Percentiles rank a stretch among this genome's conserved stretches.
phyloP scores from a whole-genome alignment of 2,329 filamentous ascomycete genomes.

The Venturia oleaginea region DNA sequence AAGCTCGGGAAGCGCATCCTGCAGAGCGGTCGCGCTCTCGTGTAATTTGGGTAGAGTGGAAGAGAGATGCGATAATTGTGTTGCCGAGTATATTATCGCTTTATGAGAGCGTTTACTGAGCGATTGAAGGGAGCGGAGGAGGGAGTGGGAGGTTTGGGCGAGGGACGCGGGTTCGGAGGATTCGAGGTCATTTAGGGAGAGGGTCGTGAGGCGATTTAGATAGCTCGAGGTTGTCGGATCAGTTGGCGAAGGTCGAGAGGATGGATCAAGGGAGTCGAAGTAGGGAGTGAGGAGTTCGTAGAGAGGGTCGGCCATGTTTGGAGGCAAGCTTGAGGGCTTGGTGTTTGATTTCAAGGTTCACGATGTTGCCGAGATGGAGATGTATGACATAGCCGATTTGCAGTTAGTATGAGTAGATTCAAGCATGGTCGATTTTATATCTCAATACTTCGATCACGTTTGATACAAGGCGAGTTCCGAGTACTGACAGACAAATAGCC shows the following conservation, averaged over 20 bases:
- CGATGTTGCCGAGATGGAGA: neutral
- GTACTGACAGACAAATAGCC: neutral
- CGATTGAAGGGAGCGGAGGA: constrained; percentile 72
- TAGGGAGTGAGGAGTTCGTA: constrained; percentile 64
- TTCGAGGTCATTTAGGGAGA: constrained; percentile 63
- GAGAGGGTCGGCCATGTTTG: constrained; percentile 48
- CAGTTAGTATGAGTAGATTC: neutral
- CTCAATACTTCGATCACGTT: neutral
- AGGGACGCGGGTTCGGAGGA: constrained; percentile 70
- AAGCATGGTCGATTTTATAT: neutral
- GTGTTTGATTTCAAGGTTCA: neutral
- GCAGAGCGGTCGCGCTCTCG: constrained; percentile 56
- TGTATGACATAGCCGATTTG: neutral
- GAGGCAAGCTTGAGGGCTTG: neutral
- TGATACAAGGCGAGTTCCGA: neutral
- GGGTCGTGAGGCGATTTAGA: constrained; percentile 65
- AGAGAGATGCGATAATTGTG: constrained; percentile 64
- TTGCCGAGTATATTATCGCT: constrained; percentile 70
- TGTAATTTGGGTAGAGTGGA: constrained; percentile 64
- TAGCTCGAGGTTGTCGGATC: constrained; percentile 58
- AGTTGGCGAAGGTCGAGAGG: constrained; percentile 31
- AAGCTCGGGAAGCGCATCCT: constrained; percentile 64
- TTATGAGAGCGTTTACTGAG: constrained; percentile 86
- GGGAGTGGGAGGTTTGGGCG: constrained; percentile 70
- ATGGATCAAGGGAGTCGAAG: constrained; percentile 37